A percentile compares a stretch with the other conserved stretches of the same genome.
Evolutionary conservation across 345 rosid species (phyloP).

Genomic region (Schrenkiella parvula): DNA sequence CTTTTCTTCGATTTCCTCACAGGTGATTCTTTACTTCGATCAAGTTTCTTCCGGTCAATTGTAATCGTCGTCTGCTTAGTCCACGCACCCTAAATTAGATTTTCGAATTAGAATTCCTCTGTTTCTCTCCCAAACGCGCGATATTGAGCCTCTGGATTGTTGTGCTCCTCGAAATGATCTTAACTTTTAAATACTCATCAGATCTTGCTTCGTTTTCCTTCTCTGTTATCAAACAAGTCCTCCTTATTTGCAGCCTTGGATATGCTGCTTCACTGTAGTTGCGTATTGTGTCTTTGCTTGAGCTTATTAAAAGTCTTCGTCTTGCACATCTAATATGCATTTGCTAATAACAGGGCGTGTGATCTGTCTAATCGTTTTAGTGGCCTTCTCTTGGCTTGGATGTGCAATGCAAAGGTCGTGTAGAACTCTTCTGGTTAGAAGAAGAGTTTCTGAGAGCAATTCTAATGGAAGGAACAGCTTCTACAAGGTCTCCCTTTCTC

Average conservation of each 20-base stretch:
- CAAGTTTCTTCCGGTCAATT: not conserved
- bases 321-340: not conserved
- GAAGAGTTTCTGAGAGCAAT: conserved; percentile 52
- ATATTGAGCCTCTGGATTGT: not conserved
- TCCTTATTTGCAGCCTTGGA: not conserved
- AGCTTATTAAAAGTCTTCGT: not conserved
- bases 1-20: not conserved
- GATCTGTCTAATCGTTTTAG: not conserved
- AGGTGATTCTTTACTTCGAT: conserved; percentile 2
- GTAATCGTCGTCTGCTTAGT: not conserved
- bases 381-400: conserved; percentile 29
- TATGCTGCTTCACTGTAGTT: not conserved
- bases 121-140: not conserved
- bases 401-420: conserved; percentile 89
- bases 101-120: not conserved
- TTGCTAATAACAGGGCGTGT: conserved; percentile 2
- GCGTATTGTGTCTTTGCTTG: not conserved
- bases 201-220: conserved; percentile 6
- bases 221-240: not conserved
- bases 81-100: not conserved
- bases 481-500: conserved; percentile 64
- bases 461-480: conserved; percentile 37
- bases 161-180: not conserved
- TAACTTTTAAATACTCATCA: not conserved
- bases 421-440: conserved; percentile 62